These are phyloP conservation scores for Schizophyllum amplum DNA, from an alignment of 1,284 basidiomycete genomes.

Conservation along the genomic window DNA sequence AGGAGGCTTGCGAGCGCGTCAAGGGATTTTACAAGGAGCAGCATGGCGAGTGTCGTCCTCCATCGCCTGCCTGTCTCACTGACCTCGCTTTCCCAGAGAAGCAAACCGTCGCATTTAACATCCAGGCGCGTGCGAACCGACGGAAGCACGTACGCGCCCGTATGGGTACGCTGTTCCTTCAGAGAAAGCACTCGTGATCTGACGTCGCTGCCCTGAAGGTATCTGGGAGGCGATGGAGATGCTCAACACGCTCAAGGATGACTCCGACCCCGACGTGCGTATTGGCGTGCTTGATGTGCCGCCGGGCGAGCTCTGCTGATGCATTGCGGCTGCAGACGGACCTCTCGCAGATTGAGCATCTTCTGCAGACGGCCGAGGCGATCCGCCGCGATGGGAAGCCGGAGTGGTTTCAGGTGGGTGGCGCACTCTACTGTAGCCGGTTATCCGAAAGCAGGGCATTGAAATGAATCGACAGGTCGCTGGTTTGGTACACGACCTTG, in stretches of 20 bases:
- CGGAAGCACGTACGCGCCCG: slow-evolving; percentile 53
- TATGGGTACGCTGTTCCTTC: no score
- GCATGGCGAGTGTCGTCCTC: slow-evolving; percentile 47
- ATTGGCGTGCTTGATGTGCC: slow-evolving; percentile 5
- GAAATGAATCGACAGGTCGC: slow-evolving; percentile 57
- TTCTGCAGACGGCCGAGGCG: slow-evolving; percentile 88
- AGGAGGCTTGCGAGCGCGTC: slow-evolving; percentile 79
- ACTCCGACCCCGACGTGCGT: slow-evolving; percentile 78
- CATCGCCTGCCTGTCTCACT: neutral
- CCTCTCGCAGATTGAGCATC: slow-evolving; percentile 83
- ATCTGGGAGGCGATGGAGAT: slow-evolving; percentile 91
- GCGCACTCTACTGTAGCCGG: neutral
- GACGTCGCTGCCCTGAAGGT: slow-evolving; percentile 15
- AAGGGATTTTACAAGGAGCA: slow-evolving; percentile 86
- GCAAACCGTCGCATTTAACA: slow-evolving; percentile 82
- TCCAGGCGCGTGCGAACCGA: slow-evolving; percentile 68
- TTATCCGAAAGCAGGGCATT: neutral
- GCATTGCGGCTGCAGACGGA: slow-evolving; percentile 41
- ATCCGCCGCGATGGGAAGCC: slow-evolving; percentile 85
- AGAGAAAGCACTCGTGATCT: no score
- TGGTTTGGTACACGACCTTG: slow-evolving; percentile 83
- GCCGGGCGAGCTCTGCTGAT: slow-evolving; percentile 11
- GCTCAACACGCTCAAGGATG: slow-evolving; percentile 83
- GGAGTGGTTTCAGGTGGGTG: slow-evolving; percentile 73
- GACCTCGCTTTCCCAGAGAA: slow-evolving; percentile 46